These are phyloP conservation scores for Poa pratensis DNA, from an alignment of 176 grass and related monocot genomes.

Conservation along the genomic window DNA sequence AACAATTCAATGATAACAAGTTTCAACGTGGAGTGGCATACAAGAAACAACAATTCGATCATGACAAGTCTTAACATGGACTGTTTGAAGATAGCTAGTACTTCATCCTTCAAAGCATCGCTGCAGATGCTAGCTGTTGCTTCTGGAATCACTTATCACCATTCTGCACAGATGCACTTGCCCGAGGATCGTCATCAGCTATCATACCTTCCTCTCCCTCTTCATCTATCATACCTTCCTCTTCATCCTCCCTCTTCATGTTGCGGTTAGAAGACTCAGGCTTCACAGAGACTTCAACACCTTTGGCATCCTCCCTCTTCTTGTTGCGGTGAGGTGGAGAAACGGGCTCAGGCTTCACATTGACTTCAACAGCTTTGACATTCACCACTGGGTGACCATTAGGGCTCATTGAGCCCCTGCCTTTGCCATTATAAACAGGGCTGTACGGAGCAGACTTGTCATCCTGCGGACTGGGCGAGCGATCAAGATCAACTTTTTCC, in stretches of 20 bases:
- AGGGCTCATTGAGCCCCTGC: conserved; percentile 49
- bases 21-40: neutral
- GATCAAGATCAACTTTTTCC: conserved; percentile 50
- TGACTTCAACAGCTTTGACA: conserved; percentile 21
- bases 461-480: conserved; percentile 46
- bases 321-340: conserved; percentile 16
- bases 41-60: neutral
- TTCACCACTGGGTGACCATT: conserved; percentile 35
- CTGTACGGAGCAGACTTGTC: conserved; percentile 54
- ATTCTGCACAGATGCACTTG: conserved; percentile 39
- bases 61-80: neutral
- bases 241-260: conserved; percentile 57
- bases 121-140: neutral
- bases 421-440: conserved; percentile 54
- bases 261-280: neutral
- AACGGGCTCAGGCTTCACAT: conserved; percentile 10
- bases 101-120: neutral
- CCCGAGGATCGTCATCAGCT: conserved; percentile 37
- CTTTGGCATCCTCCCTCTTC: conserved; percentile 50
- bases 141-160: conserved; percentile 31
- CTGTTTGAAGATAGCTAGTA: neutral
- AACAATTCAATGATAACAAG: neutral
- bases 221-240: conserved; percentile 78
- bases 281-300: conserved; percentile 18
- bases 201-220: conserved; percentile 62